Base-by-base conservation (phyloP, 116 monocot genomes). In the Phalaenopsis hybrid region DNA sequence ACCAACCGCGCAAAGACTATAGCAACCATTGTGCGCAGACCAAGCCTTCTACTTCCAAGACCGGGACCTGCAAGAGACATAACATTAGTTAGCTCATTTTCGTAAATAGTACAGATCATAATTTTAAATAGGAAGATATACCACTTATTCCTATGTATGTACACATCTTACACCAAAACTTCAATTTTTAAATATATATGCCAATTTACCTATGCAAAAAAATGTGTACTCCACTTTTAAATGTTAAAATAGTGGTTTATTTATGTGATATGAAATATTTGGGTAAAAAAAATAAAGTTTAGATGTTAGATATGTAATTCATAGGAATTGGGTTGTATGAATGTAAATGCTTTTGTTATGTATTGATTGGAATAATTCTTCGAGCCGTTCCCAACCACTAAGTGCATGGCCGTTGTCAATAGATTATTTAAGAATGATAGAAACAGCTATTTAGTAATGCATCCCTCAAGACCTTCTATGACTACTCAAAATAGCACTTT, bases 41-140 rank as follows among this genome's bases (percentile, higher is more conserved):
- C 94, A 55, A 94, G 90, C 80, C 78, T 90, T 85, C 82, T 87
- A 87, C 87, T 87, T 73, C 92, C 94, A 68, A 79, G 83, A 31
- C 94, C 92, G 51, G 94, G 84, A 51, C 87, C 86, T 92, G 84
- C 58, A 85, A 81, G 12, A 2, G 57, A 59, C 59, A 59, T 20
- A 59, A n/a, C 12, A 70, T 16, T 20, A 74, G 28, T 18, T 20
- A 44, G 44, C 16, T 18, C 5, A 74, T 74, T 70, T 74, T 44
- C 44, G 18, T 18, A 74, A 6, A 44, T 41, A 16, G 11, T 44
- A 44, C 13, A 6, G 5, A 28, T 5, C 70, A 70, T 31, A 13
- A 70, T 33, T 34, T 25, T 34, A 70, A 13, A 70, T 12, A 13
- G 28, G 28, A 28, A 28, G 28, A 28, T 28, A 28, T 28, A 28